Conservation (phyloP, 495 filamentous ascomycete genomes). For the Zalerion maritima region DNA sequence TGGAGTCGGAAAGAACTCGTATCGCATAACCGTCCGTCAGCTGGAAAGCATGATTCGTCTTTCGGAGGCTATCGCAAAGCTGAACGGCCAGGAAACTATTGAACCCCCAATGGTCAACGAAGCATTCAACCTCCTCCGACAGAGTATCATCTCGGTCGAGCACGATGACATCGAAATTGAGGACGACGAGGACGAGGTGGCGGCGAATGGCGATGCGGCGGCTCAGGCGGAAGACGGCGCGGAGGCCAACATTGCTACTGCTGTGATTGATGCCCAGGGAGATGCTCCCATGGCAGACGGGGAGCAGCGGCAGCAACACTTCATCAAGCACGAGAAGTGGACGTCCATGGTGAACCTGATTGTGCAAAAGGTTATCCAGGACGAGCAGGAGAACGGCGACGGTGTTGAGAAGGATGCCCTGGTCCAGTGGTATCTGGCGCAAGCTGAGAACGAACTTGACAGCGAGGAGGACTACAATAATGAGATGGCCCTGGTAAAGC, state of each 20-base stretch:
- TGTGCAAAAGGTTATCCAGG: constrained; percentile 53
- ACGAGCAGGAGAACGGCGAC: constrained; percentile 69
- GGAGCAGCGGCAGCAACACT: constrained; percentile 49
- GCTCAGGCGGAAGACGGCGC: constrained; percentile 19
- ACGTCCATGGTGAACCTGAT: constrained; percentile 76
- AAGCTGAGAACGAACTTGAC: constrained; percentile 72
- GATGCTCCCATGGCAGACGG: constrained; percentile 57
- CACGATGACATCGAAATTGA: constrained; percentile 97
- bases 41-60: constrained; percentile 90
- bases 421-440: constrained; percentile 84
- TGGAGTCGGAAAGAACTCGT: constrained; percentile 80
- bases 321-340: constrained; percentile 93
- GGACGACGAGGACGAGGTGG: constrained; percentile 46
- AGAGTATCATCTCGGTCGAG: constrained; percentile 94
- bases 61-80: constrained; percentile 91
- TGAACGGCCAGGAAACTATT: constrained; percentile 90
- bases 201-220: constrained; percentile 18
- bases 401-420: constrained; percentile 82
- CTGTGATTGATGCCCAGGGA: constrained; percentile 42
- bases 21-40: constrained; percentile 93
- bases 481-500: constrained; percentile 63
- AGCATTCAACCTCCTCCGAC: constrained; percentile 73
- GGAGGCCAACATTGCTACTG: constrained; percentile 5
- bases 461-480: constrained; percentile 62
- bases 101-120: constrained; percentile 73